phyloP scores from a whole-genome alignment of 164 flowering plant species.

The Annona squamosa region DNA sequence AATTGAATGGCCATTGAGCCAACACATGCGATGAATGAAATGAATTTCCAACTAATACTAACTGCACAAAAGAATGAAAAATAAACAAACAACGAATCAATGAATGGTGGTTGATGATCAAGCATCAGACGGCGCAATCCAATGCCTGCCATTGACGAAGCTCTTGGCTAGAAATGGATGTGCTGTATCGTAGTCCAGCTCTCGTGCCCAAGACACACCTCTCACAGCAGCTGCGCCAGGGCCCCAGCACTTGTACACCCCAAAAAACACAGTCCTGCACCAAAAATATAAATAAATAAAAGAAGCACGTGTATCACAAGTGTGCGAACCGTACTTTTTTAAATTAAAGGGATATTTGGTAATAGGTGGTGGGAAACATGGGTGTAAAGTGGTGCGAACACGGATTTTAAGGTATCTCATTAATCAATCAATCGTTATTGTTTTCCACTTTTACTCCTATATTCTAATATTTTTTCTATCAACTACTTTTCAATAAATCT shows the following conservation, averaged over 20 bases:
- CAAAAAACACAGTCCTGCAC: conserved; percentile 72
- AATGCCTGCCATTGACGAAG: conserved; percentile 87
- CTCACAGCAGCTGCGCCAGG: conserved; percentile 63
- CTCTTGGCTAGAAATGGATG: conserved; percentile 80
- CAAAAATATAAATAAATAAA: neutral
- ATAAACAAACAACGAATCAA: neutral
- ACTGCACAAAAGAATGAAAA: neutral
- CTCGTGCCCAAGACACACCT: conserved; percentile 73
- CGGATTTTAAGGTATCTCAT: no score
- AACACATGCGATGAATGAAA: neutral
- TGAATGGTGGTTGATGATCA: neutral
- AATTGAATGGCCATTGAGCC: neutral
- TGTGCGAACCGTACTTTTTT: no score
- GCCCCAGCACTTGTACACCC: conserved; percentile 85
- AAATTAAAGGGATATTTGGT: no score
- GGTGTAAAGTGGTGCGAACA: no score
- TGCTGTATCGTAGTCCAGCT: conserved; percentile 62
- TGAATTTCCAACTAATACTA: neutral
- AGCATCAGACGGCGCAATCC: conserved; percentile 77
- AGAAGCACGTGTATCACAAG: neutral
- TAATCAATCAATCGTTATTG: no score
- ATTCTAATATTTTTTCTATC: no score
- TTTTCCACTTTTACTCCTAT: no score
- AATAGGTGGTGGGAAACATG: no score
- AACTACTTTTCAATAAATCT: no score